Conservation (phyloP, 2,329 filamentous ascomycete species). For the Epichloe aotearoae region DNA sequence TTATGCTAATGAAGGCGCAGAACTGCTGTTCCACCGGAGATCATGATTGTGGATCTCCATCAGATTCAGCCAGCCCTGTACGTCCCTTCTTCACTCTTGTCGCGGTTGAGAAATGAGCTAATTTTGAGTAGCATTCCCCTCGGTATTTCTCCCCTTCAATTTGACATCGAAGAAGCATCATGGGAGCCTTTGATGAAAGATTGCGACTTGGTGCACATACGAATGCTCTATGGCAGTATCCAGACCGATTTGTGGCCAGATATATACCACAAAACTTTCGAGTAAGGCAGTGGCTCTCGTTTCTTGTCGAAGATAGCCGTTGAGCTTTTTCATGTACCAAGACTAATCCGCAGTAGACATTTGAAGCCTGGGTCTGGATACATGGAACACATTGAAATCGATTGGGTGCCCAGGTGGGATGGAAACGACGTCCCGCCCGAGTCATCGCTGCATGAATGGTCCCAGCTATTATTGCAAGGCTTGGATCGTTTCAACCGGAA, state of each 20-base stretch:
- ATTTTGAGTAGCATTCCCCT: constrained; percentile 50
- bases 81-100: constrained; percentile 5
- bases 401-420: constrained; percentile 63
- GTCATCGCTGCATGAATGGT: constrained; percentile 55
- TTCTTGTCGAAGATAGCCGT: neutral
- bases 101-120: constrained; percentile 3
- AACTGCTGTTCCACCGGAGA: constrained; percentile 6
- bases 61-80: constrained; percentile 26
- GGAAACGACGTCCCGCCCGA: constrained; percentile 45
- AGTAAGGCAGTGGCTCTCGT: constrained; percentile 32
- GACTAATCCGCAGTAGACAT: constrained; percentile 39
- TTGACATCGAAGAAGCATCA: constrained; percentile 59
- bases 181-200: constrained; percentile 41
- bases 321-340: neutral
- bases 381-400: constrained; percentile 83
- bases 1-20: neutral
- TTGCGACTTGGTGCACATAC: constrained; percentile 75
- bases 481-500: constrained; percentile 53
- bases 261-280: constrained; percentile 57
- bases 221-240: constrained; percentile 67
- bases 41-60: constrained; percentile 27
- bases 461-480: constrained; percentile 50
- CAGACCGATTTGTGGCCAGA: constrained; percentile 51
- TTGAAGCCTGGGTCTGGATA: constrained; percentile 61
- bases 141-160: constrained; percentile 41